phyloP scores from a whole-genome alignment of 257 asterid genomes.

The Lycium barbarum region DNA sequence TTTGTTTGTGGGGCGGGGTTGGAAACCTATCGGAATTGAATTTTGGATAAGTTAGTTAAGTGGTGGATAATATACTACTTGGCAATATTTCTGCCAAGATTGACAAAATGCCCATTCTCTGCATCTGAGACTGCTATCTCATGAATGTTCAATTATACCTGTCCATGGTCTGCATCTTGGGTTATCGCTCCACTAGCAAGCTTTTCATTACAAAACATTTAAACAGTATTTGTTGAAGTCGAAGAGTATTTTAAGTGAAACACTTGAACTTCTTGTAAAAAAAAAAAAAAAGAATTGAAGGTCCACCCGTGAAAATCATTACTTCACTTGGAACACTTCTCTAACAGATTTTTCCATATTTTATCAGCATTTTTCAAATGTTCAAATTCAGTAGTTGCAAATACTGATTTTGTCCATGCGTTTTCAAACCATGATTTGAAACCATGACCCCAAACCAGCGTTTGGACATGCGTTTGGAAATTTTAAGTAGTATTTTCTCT shows the following conservation, averaged over 20 bases:
- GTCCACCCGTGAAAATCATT: too few species aligned
- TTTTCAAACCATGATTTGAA: too few species aligned
- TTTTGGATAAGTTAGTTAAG: constrained; percentile 21
- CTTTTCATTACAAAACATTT: background rate
- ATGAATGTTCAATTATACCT: background rate
- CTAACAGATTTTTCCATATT: too few species aligned
- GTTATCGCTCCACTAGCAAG: background rate
- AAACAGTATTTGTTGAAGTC: too few species aligned
- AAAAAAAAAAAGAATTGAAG: too few species aligned
- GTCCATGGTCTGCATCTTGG: background rate
- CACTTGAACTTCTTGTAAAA: too few species aligned
- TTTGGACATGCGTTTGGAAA: too few species aligned
- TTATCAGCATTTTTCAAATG: too few species aligned
- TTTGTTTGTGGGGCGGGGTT: background rate
- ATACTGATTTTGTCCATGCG: background rate
- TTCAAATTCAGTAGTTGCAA: background rate
- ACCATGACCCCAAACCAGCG: too few species aligned
- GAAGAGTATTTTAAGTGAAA: too few species aligned
- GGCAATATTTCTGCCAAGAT: constrained; percentile 25
- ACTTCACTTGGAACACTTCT: too few species aligned
- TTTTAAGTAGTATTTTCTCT: too few species aligned
- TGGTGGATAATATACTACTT: background rate
- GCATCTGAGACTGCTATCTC: background rate
- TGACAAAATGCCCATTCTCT: background rate
- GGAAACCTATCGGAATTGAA: background rate